Base-by-base conservation (phyloP, 225 moss, liverwort and hornwort genomes). In the Lunularia cruciata region DNA sequence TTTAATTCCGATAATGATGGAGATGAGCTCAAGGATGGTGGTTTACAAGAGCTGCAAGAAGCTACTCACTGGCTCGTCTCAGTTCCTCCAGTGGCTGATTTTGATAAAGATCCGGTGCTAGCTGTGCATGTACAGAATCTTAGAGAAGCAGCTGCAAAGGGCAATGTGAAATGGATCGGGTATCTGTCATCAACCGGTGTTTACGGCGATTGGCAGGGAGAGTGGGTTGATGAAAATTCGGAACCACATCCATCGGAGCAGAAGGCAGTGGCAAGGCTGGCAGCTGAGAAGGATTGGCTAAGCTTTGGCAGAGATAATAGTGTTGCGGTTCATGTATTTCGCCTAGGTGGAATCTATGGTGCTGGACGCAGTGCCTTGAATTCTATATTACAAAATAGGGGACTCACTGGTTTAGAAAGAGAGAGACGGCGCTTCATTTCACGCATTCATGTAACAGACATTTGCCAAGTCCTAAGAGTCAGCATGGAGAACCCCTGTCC, bases 301-400 rank as follows among this genome's bases (percentile, higher is more conserved):
- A 72, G 61, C n/a, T 74, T 92, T 22, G 86, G 90, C 4, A 66
- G 68, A 10, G 77, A 72, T 19, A 16, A 80, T 37, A 82, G 76
- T 43, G 76, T 86, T 68, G 78, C 82, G 32, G 85, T 89, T 36
- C 85, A 83, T 54, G 75, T 96, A 14, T 96, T 96, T 68, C 95
- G 92, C 27, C 68, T 92, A 6, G 92, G 95, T 4, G 95, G 95
- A 3, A 85, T 96, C 33, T 96, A 96, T 71, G 95, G 95, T 27
- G 88, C 90, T 30, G 87, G 84, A 28, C 83, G 95, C 34, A 85
- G 87, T 73, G 90, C 89, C 0, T 69, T 92, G 57, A 71, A 88
- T 10, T 75, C 86, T 7, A 48, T 90, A 54, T 68, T 80, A 37
- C 58, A 56, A 19, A 72, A 61, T 19, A 53, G 68, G 43, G 56